Evolutionary conservation across 768 basidiomycete genomes (phyloP).

Genomic region (Tulasnella sp.): DNA sequence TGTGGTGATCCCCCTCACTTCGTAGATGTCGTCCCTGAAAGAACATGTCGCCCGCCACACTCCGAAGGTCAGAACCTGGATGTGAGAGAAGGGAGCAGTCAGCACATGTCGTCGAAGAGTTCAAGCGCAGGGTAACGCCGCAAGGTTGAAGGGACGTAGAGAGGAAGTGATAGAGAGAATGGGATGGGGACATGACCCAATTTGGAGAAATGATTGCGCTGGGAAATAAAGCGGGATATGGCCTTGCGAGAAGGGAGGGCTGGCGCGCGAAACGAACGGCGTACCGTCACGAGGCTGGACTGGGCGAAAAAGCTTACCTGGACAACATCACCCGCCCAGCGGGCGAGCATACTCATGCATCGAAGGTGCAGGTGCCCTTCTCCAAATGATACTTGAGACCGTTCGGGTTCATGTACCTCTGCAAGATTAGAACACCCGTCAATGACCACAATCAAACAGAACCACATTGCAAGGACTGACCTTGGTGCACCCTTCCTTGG

Average conservation of each 20-base stretch:
- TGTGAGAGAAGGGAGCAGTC: too few relatives aligned
- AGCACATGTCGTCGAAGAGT: too few relatives aligned
- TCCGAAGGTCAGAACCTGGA: too few relatives aligned
- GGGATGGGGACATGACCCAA: too few relatives aligned
- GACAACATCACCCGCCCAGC: constrained; percentile 1
- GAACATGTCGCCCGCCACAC: too few relatives aligned
- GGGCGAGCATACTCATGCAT: constrained; percentile 2
- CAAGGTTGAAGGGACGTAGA: too few relatives aligned
- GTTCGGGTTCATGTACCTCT: constrained; percentile 56
- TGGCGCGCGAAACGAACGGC: not conserved
- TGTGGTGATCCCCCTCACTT: too few relatives aligned
- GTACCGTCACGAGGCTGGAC: not conserved
- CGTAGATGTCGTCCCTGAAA: too few relatives aligned
- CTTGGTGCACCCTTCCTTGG: constrained; percentile 41
- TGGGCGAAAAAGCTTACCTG: not conserved
- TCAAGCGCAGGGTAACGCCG: too few relatives aligned
- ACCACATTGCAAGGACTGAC: constrained; percentile 24
- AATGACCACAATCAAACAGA: not conserved
- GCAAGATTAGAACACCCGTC: not conserved
- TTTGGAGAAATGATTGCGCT: too few relatives aligned
- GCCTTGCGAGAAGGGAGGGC: constrained; percentile 9
- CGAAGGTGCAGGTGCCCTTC: constrained; percentile 47
- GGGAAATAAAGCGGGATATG: too few relatives aligned
- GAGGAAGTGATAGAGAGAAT: too few relatives aligned
- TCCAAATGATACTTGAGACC: constrained; percentile 59